phyloP scores from a whole-genome alignment of 1,284 basidiomycete species.

The Amylostereum areolatum region DNA sequence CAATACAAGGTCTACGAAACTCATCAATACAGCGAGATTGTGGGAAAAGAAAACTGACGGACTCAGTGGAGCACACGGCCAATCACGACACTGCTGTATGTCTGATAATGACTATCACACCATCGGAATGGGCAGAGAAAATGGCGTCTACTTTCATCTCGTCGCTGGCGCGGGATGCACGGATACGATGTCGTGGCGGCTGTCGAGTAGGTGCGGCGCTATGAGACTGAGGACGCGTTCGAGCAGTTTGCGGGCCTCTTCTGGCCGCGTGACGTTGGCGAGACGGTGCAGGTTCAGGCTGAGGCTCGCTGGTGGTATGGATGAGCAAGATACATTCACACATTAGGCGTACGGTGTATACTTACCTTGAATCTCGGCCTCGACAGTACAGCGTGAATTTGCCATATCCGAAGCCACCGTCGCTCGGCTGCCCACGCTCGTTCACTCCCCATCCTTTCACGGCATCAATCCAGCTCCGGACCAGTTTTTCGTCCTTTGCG shows the following conservation, averaged over 20 bases:
- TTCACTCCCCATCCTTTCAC: slow-evolving; percentile 78
- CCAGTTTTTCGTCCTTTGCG: slow-evolving; percentile 53
- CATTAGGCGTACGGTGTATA: not conserved
- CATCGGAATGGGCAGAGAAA: slow-evolving; percentile 76
- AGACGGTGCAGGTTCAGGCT: too few species aligned
- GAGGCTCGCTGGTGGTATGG: too few species aligned
- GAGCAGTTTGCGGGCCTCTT: too few species aligned
- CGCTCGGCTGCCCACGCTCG: slow-evolving; percentile 70
- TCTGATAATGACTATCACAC: slow-evolving; percentile 69
- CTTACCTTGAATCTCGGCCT: slow-evolving; percentile 56
- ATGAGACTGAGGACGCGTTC: not conserved
- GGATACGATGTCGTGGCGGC: not conserved
- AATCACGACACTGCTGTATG: slow-evolving; percentile 1
- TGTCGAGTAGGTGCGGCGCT: slow-evolving; percentile 1
- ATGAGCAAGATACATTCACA: too few species aligned
- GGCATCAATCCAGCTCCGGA: slow-evolving; percentile 63
- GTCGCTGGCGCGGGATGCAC: slow-evolving; percentile 15
- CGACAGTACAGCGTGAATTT: slow-evolving; percentile 49
- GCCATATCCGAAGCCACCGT: slow-evolving; percentile 76
- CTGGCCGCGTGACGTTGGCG: too few species aligned
- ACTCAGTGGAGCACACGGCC: not conserved
- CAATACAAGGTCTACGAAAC: too few species aligned
- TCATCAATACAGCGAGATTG: not conserved
- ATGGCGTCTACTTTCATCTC: slow-evolving; percentile 64
- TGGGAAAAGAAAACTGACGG: not conserved